Percentiles rank a stretch among this genome's conserved stretches.
Conservation (phyloP, 129 eudicot genomes). For the Escallonia rubra region DNA sequence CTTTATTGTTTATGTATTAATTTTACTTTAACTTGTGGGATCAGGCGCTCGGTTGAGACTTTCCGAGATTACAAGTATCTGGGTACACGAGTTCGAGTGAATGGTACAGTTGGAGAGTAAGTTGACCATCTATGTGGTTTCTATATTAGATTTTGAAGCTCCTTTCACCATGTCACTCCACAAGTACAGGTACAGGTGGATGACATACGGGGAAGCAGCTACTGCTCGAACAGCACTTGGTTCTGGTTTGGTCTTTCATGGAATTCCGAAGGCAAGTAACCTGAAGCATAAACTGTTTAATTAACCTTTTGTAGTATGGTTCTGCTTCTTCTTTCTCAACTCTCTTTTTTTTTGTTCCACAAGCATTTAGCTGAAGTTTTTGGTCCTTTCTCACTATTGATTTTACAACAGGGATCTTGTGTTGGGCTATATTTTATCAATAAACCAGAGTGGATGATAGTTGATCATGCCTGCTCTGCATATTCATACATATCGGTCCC, state of each 20-base stretch:
- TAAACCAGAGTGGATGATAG: slow-evolving; percentile 78
- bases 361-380: slow-evolving; percentile 1
- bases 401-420: slow-evolving; percentile 56
- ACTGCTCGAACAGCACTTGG: slow-evolving; percentile 75
- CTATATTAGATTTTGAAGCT: neutral
- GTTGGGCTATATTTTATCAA: slow-evolving; percentile 76
- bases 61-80: slow-evolving; percentile 67
- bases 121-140: slow-evolving; percentile 19
- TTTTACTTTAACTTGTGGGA: slow-evolving; percentile 7
- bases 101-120: slow-evolving; percentile 95
- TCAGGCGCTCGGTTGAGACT: slow-evolving; percentile 61
- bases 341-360: slow-evolving; percentile 5
- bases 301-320: neutral
- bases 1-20: neutral
- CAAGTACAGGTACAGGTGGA: slow-evolving; percentile 72
- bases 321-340: neutral
- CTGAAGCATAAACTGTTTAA: neutral
- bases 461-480: slow-evolving; percentile 87
- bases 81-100: slow-evolving; percentile 68
- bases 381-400: slow-evolving; percentile 3
- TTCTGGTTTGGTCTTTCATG: slow-evolving; percentile 63
- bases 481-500: slow-evolving; percentile 78
- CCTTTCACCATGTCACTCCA: neutral
- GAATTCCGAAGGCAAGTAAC: slow-evolving; percentile 62
- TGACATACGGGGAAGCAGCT: slow-evolving; percentile 84